phyloP scores from a whole-genome alignment of 495 filamentous ascomycete species.

The Neurospora terricola region DNA sequence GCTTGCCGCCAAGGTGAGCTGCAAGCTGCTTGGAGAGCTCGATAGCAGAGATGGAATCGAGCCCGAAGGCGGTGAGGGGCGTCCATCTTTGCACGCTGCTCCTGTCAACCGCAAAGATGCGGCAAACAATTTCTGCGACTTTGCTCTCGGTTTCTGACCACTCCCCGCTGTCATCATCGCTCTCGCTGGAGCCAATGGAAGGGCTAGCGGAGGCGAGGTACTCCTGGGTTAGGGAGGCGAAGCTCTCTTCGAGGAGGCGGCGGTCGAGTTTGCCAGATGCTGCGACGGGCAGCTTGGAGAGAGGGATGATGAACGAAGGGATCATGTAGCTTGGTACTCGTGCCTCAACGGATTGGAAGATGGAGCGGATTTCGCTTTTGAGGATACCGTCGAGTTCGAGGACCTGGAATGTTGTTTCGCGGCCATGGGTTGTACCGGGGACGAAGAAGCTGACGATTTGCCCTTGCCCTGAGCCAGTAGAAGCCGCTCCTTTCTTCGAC shows the following conservation, averaged over 20 bases:
- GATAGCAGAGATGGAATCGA: constrained; percentile 79
- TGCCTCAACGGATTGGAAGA: constrained; percentile 32
- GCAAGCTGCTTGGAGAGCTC: constrained; percentile 45
- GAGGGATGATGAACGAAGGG: constrained; percentile 55
- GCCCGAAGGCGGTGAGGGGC: constrained; percentile 43
- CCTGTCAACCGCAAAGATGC: constrained; percentile 35
- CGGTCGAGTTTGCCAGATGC: constrained; percentile 53
- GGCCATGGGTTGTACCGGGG: constrained; percentile 13
- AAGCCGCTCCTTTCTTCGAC: constrained; percentile 1
- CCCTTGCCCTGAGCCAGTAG: constrained; percentile 14
- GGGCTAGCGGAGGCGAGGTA: constrained; percentile 15
- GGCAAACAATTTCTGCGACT: constrained; percentile 34
- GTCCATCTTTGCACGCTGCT: constrained; percentile 47
- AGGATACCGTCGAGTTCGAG: constrained; percentile 14
- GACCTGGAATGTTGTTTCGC: constrained; percentile 9
- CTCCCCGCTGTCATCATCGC: constrained; percentile 30
- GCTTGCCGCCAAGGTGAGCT: constrained; percentile 21
- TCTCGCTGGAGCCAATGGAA: constrained; percentile 10
- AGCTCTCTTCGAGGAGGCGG: constrained; percentile 6
- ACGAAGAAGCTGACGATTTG: constrained; percentile 53
- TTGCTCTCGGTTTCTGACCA: constrained; percentile 41
- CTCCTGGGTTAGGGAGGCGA: constrained; percentile 9
- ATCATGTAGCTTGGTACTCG: constrained; percentile 58
- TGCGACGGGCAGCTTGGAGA: constrained; percentile 54
- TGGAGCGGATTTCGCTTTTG: constrained; percentile 12